phyloP scores from a whole-genome alignment of 2,329 filamentous ascomycete genomes.

The Calycina marina region DNA sequence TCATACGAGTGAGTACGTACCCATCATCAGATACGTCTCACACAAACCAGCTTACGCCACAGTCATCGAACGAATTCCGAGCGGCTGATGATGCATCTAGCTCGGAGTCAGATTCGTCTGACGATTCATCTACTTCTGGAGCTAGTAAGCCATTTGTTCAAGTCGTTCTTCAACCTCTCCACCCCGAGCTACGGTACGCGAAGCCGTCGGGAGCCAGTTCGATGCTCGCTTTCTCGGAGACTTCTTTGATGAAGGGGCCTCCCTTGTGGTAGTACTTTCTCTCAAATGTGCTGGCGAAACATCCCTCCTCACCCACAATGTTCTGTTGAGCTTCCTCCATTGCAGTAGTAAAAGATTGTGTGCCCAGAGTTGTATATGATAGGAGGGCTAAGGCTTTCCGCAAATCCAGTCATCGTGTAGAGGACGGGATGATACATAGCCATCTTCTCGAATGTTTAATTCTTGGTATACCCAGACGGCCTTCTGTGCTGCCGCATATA shows the following conservation, averaged over 20 bases:
- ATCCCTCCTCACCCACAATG: neutral
- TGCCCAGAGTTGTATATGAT: too few relatives aligned
- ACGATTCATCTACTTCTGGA: constrained; percentile 13
- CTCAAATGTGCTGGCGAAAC: neutral
- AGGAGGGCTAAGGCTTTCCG: too few relatives aligned
- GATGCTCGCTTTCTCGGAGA: neutral
- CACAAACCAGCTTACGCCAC: neutral
- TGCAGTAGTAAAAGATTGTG: too few relatives aligned
- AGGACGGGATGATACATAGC: too few relatives aligned
- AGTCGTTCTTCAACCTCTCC: constrained; percentile 14
- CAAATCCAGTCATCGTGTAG: too few relatives aligned
- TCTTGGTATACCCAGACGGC: too few relatives aligned
- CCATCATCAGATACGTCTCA: too few relatives aligned
- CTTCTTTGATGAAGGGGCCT: neutral
- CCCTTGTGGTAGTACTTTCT: neutral
- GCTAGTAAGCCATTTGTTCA: constrained; percentile 26
- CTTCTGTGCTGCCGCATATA: too few relatives aligned
- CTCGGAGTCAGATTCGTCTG: constrained; percentile 18
- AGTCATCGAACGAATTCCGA: neutral
- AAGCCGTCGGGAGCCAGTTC: neutral
- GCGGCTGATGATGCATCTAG: neutral
- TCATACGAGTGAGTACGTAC: too few relatives aligned
- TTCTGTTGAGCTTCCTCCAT: neutral
- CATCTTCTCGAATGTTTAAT: too few relatives aligned
- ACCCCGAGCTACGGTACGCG: neutral